Evolutionary conservation across 768 basidiomycete genomes (phyloP), one percentile per base, ranked within the genome.

Genomic region (Pleurotus eryngii): DNA sequence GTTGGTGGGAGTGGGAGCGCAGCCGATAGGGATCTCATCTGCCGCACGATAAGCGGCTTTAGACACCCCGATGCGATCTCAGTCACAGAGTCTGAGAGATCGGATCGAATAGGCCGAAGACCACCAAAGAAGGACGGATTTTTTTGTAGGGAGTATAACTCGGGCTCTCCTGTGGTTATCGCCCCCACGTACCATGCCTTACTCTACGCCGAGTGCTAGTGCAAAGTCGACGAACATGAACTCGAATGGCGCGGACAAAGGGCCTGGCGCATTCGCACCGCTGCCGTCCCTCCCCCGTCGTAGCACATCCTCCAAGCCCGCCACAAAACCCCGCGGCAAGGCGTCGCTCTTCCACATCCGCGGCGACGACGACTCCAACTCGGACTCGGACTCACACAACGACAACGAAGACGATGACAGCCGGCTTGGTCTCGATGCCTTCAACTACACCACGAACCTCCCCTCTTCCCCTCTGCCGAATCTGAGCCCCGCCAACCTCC

Each of bases 181-280:
- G 17, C 15, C 46, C 17, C 30, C 30, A 30, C 7, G 30, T 8
- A 30, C 9, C 5, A 53, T 53, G 51, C 51, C 51, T 38, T 53
- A 53, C 20, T 37, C 39, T 9, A 27, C 35, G 38, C 51, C 51
- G 30, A 7, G 27, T 27, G 3, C 2, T 27, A n/a, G 49, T n/a
- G 22, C 30, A 40, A 15, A 27, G 20, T 3, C 39, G 14, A 11
- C 38, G 37, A 20, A 17, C 51, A 38, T 50, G 14, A 37, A 51
- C 24, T 3, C 20, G 35, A 53, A 27, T 37, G 59, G 60, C 60
- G 70, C 75, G 42, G 72, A 76, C 24, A 73, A 76, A 56, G 75
- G 76, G 40, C 67, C 72, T 18, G 82, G 82, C 58, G 75, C 83
- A 18, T 83, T 84, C 56, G 71, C 72, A 15, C 68, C 79, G 9